Base-by-base conservation (phyloP, 164 flowering plant species). In the Cinnamomum chago region DNA sequence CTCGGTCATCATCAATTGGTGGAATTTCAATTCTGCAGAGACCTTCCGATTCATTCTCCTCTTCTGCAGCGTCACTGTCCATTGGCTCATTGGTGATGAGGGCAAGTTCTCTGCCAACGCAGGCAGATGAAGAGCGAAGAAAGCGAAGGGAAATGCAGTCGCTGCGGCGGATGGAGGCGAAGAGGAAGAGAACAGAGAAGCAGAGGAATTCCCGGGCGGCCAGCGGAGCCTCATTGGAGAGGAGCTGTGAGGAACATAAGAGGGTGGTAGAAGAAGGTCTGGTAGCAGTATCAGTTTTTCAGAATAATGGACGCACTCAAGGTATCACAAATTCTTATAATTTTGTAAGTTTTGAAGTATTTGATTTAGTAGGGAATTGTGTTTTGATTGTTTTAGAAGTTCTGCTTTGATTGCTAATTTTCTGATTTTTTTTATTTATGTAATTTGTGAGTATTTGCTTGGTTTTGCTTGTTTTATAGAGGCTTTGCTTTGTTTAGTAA, bases 101-200 rank as follows among this genome's bases (percentile, higher is more conserved):
- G 79, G 84, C 97, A 0, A 80, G 88, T 18, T 93, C 97, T 3
- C 81, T 93, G 58, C 98, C 98, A 12, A 84, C 84, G 47, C 94
- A 89, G 86, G 87, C 93, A 0, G 97, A 91, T 81, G 97, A 92
- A 71, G 95, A 92, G 79, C 83, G 90, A 89, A 80, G 97, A 82
- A 93, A 90, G 86, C 81, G 97, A 70, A 95, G 91, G 81, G 98
- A 95, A 81, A 50, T 90, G 84, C 97, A 92, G 88, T 82, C 84
- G 0, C 67, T 89, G 81, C 81, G 98, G 75, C 75, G 99, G 74
- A 78, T 89, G 90, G 98, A 86, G 77, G 99, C 98, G 2, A 95
- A 90, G 84, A 76, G 97, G 74, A 84, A 92, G 79, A 80, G 98
- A 77, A 82, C 83, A 18, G 96, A 90, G 85, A 92, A 90, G 68